Conservation (phyloP, 1,284 basidiomycete genomes). For the Megacollybia platyphylla region DNA sequence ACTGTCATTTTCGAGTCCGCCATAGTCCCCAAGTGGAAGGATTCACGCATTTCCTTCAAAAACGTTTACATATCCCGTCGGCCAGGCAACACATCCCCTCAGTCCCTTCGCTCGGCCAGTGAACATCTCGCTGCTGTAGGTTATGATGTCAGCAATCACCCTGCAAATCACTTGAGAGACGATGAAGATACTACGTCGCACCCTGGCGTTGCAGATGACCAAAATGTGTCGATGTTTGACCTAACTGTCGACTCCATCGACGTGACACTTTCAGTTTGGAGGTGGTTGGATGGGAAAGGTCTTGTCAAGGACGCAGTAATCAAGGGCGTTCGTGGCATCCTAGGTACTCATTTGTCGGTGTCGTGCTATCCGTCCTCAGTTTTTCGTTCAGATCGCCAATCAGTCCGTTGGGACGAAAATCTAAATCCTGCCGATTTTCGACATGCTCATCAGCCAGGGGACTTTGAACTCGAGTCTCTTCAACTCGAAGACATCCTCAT, state of each 20-base stretch:
- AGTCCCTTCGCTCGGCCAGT: slow-evolving; percentile 10
- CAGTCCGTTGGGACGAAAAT: slow-evolving; percentile 78
- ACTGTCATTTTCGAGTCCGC: slow-evolving; percentile 96
- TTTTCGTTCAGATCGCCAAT: slow-evolving; percentile 64
- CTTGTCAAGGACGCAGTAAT: slow-evolving; percentile 84
- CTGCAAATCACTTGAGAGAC: slow-evolving; percentile 45
- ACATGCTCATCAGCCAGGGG: slow-evolving; percentile 62
- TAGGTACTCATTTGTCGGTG: slow-evolving; percentile 44
- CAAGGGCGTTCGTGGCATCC: slow-evolving; percentile 87
- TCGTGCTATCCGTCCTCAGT: slow-evolving; percentile 1
- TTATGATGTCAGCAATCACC: slow-evolving; percentile 67
- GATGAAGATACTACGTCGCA: slow-evolving; percentile 38
- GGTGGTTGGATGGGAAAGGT: slow-evolving; percentile 96
- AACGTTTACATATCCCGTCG: slow-evolving; percentile 92
- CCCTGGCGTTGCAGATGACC: slow-evolving; percentile 31
- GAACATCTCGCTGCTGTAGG: slow-evolving; percentile 48
- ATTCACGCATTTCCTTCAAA: slow-evolving; percentile 90
- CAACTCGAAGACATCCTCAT: slow-evolving; percentile 88
- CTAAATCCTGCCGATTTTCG: slow-evolving; percentile 75
- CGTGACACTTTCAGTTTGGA: slow-evolving; percentile 84
- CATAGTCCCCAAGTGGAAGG: slow-evolving; percentile 96
- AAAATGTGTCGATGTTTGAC: slow-evolving; percentile 82
- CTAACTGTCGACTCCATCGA: slow-evolving; percentile 90
- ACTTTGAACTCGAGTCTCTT: slow-evolving; percentile 88
- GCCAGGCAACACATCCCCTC: slow-evolving; percentile 23